Conservation (phyloP, 768 basidiomycete genomes). For the Rubroboletus pulcherrimus region DNA sequence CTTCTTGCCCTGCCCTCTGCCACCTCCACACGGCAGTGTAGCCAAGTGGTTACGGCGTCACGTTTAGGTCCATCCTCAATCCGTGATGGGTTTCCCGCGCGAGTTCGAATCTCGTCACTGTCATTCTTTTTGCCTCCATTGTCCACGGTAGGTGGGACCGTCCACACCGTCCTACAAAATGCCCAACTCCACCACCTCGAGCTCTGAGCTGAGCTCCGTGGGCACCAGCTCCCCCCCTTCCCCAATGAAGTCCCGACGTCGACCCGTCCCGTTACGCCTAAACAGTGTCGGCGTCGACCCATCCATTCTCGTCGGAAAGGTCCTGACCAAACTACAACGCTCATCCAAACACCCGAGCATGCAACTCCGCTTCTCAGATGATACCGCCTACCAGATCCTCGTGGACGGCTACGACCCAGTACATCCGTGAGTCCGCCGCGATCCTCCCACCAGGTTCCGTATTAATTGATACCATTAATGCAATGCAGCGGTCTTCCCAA, state of each 20-base stretch:
- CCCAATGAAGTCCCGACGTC: constrained; percentile 28
- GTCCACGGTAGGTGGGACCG: constrained; percentile 10
- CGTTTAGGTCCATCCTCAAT: constrained; percentile 44
- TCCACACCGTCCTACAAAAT: constrained; percentile 12
- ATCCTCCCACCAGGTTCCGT: background rate
- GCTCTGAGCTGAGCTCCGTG: constrained; percentile 9
- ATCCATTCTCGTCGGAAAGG: constrained; percentile 41
- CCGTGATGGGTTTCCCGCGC: constrained; percentile 58
- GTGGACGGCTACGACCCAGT: constrained; percentile 61
- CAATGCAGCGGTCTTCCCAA: constrained; percentile 48
- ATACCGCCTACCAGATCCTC: constrained; percentile 45
- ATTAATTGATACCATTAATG: background rate
- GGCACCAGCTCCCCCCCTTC: constrained; percentile 16
- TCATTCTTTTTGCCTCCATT: constrained; percentile 29
- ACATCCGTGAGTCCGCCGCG: constrained; percentile 33
- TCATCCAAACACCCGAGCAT: constrained; percentile 44
- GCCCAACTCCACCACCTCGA: constrained; percentile 1
- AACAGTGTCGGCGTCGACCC: constrained; percentile 38
- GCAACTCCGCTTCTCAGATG: constrained; percentile 46
- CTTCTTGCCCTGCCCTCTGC: fast-evolving
- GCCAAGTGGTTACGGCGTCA: constrained; percentile 61
- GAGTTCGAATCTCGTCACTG: constrained; percentile 61
- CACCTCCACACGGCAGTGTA: constrained; percentile 40
- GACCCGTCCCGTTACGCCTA: constrained; percentile 35
- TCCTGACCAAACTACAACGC: constrained; percentile 36